Evolutionary conservation across 2,329 filamentous ascomycete genomes (phyloP).

Genomic region (Trichoderma koningii): DNA sequence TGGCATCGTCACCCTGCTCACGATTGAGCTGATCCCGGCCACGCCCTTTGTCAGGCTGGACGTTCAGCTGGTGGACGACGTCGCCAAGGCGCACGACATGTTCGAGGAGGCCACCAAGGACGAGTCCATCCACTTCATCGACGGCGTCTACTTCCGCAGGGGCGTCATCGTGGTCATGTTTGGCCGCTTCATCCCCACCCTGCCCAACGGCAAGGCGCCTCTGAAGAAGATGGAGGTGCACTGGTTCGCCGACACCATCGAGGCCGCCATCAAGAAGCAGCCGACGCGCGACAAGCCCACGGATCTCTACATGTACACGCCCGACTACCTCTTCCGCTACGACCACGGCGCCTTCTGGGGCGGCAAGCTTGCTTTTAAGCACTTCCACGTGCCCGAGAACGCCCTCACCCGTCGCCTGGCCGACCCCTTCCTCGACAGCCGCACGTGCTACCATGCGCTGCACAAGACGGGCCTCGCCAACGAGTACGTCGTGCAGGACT

Average conservation of each 20-base stretch:
- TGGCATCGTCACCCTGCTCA: conserved; percentile 58
- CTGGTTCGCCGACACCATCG: conserved; percentile 38
- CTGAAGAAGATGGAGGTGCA: conserved; percentile 39
- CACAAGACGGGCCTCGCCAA: conserved; percentile 52
- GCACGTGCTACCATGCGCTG: conserved; percentile 55
- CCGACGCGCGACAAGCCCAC: conserved; percentile 32
- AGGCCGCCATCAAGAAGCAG: conserved; percentile 34
- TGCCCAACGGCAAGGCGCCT: conserved; percentile 49
- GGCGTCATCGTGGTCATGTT: conserved; percentile 53
- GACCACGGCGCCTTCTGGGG: conserved; percentile 60
- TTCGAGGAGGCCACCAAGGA: conserved; percentile 38
- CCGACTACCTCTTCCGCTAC: conserved; percentile 59
- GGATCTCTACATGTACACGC: conserved; percentile 45
- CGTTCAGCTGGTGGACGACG: conserved; percentile 45
- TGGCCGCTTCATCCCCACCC: conserved; percentile 48
- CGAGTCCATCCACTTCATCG: conserved; percentile 53
- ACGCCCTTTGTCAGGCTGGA: conserved; percentile 53
- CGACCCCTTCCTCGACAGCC: conserved; percentile 55
- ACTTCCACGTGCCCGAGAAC: conserved; percentile 56
- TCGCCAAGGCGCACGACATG: conserved; percentile 40
- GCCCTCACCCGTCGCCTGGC: conserved; percentile 51
- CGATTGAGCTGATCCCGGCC: conserved; percentile 53
- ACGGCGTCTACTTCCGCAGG: conserved; percentile 56
- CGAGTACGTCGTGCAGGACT: conserved; percentile 54
- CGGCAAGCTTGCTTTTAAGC: conserved; percentile 51